phyloP scores from a whole-genome alignment of 495 filamentous ascomycete species.

The Wilcoxina mikolae region DNA sequence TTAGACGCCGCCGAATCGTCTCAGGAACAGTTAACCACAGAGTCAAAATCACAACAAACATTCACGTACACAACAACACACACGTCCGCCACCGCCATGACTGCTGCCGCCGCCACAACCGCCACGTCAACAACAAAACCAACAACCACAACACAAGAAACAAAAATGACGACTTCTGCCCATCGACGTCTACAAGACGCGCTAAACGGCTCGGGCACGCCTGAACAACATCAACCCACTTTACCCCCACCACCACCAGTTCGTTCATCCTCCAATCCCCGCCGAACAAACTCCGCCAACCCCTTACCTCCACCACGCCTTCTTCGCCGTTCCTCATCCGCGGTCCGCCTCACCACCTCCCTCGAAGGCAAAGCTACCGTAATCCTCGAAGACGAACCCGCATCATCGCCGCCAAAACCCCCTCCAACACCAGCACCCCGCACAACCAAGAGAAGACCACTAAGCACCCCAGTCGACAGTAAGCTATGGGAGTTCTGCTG shows the following conservation, averaged over 20 bases:
- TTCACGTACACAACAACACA: background rate
- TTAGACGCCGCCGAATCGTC: background rate
- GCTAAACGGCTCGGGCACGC: slow-evolving; percentile 1
- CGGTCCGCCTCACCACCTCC: slow-evolving; percentile 23
- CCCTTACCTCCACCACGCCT: slow-evolving; percentile 4
- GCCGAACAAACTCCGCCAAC: slow-evolving; percentile 18
- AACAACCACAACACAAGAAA: slow-evolving; percentile 4
- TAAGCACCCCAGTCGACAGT: slow-evolving; percentile 16
- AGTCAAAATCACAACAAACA: background rate
- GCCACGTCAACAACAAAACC: background rate
- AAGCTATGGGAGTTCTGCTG: slow-evolving; percentile 28
- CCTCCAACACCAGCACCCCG: background rate
- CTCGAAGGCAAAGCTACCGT: slow-evolving; percentile 27
- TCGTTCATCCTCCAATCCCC: slow-evolving; percentile 1
- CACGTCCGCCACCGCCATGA: background rate
- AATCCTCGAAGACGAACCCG: slow-evolving; percentile 11
- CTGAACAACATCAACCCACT: background rate
- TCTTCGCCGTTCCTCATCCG: background rate
- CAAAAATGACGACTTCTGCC: slow-evolving; percentile 24
- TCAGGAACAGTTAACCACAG: background rate
- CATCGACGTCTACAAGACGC: slow-evolving; percentile 25
- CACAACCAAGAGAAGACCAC: background rate
- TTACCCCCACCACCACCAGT: slow-evolving; percentile 10
- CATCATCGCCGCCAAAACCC: slow-evolving; percentile 3
- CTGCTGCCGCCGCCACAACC: background rate